phyloP scores from a whole-genome alignment of 441 rosid species.

The Flueggea neowawraea region DNA sequence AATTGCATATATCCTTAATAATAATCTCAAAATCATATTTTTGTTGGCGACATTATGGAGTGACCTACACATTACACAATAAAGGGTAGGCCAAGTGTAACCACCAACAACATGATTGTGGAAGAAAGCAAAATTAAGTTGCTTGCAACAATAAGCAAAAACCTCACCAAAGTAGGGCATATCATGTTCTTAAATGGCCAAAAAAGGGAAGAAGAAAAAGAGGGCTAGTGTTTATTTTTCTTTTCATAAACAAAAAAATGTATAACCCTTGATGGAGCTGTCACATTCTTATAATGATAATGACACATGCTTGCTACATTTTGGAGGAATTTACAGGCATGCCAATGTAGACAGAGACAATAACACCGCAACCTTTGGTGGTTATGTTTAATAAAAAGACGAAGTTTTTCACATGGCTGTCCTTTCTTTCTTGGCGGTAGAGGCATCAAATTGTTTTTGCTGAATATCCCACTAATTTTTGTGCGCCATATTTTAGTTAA shows the following conservation, averaged over 20 bases:
- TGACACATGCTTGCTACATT: slow-evolving; percentile 14
- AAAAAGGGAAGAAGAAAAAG: not conserved
- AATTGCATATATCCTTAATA: too few species aligned
- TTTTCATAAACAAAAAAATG: not conserved
- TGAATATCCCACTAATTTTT: too few species aligned
- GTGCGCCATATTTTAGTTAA: not conserved
- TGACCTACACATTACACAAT: too few species aligned
- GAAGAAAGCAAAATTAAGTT: slow-evolving; percentile 6
- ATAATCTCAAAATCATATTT: too few species aligned
- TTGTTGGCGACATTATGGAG: too few species aligned
- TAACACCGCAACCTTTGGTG: slow-evolving; percentile 20
- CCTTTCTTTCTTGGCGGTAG: too few species aligned
- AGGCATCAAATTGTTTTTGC: too few species aligned
- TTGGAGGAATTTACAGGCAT: slow-evolving; percentile 19
- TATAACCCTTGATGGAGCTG: slow-evolving; percentile 23
- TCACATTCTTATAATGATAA: slow-evolving; percentile 21
- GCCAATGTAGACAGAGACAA: slow-evolving; percentile 18
- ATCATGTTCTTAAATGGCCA: not conserved
- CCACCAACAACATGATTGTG: slow-evolving; percentile 15
- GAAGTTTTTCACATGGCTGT: slow-evolving; percentile 6
- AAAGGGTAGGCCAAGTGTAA: slow-evolving; percentile 3
- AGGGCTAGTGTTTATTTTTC: not conserved
- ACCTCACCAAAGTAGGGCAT: slow-evolving; percentile 12
- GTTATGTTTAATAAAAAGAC: slow-evolving; percentile 18
- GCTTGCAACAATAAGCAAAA: slow-evolving; percentile 5